These are phyloP conservation scores for Babesia ovis DNA, from an alignment of 169 alveolate genomes.

Conservation along the genomic window DNA sequence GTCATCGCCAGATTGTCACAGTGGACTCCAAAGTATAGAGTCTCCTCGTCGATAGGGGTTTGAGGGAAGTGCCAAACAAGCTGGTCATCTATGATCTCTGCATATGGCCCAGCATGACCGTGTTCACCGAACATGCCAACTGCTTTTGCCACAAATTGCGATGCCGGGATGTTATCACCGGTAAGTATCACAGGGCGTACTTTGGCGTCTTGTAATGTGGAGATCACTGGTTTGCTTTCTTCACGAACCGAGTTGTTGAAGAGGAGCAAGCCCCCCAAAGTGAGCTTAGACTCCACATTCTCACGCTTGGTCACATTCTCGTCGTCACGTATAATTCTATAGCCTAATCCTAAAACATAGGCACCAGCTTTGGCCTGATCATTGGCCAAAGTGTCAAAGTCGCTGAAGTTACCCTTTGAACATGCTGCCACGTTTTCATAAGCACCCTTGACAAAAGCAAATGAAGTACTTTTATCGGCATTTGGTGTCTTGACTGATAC, in stretches of 20 bases:
- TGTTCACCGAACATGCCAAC: conserved; percentile 63
- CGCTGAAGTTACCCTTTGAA: conserved; percentile 25
- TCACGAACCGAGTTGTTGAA: conserved; percentile 73
- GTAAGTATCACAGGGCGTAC: conserved; percentile 78
- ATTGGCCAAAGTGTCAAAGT: conserved; percentile 36
- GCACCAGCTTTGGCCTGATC: conserved; percentile 56
- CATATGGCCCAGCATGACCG: conserved; percentile 38
- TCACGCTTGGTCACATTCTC: conserved; percentile 51
- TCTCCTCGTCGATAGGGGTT: conserved; percentile 50
- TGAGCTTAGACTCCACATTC: conserved; percentile 70
- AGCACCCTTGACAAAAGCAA: conserved; percentile 68
- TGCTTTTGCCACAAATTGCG: conserved; percentile 73
- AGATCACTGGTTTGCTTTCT: conserved; percentile 68
- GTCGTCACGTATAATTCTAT: conserved; percentile 36
- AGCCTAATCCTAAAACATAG: conserved; percentile 60
- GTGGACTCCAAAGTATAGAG: conserved; percentile 39
- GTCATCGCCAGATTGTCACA: conserved; percentile 55
- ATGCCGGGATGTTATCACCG: conserved; percentile 77
- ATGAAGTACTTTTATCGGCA: conserved; percentile 18
- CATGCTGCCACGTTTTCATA: conserved; percentile 59
- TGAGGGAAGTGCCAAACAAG: conserved; percentile 65
- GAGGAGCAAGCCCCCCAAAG: conserved; percentile 66
- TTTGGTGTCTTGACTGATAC: conserved; percentile 22
- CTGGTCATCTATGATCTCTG: conserved; percentile 36
- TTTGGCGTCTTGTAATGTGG: conserved; percentile 69